Conservation (phyloP, 169 alveolate species). For the Plasmodium vivax region DNA sequence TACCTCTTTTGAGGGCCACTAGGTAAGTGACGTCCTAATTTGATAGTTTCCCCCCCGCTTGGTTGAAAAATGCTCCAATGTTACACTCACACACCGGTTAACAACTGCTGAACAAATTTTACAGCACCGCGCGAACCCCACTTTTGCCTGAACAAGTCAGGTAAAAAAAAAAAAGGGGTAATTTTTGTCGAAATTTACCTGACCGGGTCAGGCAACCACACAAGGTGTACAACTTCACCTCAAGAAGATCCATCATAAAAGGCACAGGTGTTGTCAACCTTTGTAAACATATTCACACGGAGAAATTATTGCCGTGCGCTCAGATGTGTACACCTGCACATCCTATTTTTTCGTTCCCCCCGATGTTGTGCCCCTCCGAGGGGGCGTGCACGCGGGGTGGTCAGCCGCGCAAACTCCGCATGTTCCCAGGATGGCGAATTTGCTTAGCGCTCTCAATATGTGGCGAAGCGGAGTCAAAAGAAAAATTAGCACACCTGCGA, state of each 20-base stretch:
- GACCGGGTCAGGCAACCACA: neutral
- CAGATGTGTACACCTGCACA: neutral
- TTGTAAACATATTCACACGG: neutral
- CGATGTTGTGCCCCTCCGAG: neutral
- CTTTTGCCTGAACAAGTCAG: slow-evolving; percentile 26
- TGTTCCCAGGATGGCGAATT: neutral
- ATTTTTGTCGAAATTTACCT: neutral
- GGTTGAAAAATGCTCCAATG: neutral
- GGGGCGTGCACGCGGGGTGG: neutral
- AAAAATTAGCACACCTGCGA: neutral
- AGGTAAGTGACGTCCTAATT: neutral
- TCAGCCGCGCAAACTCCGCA: neutral
- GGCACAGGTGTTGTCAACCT: neutral
- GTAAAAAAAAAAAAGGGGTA: neutral
- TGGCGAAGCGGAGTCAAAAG: neutral
- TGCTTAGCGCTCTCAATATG: neutral
- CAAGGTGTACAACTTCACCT: neutral
- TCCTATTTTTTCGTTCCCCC: neutral
- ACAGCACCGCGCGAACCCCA: neutral
- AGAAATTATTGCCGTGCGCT: neutral
- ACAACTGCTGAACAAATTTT: neutral
- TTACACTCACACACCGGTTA: neutral
- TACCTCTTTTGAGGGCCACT: neutral
- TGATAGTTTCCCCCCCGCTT: neutral
- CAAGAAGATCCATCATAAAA: neutral